phyloP scores from a whole-genome alignment of 306 rosid species.

The Acacia melanoxylon region DNA sequence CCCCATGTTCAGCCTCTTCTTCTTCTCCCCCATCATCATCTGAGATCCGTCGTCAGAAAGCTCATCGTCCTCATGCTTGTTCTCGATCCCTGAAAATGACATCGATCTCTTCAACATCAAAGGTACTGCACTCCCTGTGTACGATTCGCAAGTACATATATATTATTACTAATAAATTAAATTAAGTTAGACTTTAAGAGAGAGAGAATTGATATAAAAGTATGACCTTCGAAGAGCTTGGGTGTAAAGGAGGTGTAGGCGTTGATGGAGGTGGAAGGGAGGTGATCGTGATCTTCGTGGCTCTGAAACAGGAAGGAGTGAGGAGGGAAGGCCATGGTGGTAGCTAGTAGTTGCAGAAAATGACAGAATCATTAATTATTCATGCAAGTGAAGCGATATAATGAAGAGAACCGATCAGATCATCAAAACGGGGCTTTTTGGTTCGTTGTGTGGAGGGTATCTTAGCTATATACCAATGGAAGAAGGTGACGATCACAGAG shows the following conservation, averaged over 20 bases:
- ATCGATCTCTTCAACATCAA: constrained; percentile 81
- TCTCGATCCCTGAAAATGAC: constrained; percentile 83
- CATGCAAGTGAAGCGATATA: constrained; percentile 34
- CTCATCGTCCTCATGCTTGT: constrained; percentile 64
- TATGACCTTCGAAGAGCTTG: constrained; percentile 57
- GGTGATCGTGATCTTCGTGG: constrained; percentile 56
- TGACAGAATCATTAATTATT: constrained; percentile 23
- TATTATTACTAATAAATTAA: neutral
- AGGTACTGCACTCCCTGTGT: constrained; percentile 44
- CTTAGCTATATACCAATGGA: constrained; percentile 22
- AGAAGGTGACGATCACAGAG: constrained; percentile 36
- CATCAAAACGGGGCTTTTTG: neutral
- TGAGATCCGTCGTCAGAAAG: constrained; percentile 86
- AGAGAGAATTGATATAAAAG: neutral
- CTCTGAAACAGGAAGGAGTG: constrained; percentile 76
- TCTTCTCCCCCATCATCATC: constrained; percentile 72
- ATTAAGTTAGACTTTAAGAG: no score
- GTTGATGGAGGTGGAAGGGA: constrained; percentile 45
- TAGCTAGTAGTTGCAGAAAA: neutral
- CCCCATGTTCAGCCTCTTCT: constrained; percentile 75
- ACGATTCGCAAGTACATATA: neutral
- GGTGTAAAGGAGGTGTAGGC: constrained; percentile 52
- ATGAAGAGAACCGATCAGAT: neutral
- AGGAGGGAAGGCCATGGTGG: constrained; percentile 67
- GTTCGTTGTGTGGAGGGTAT: constrained; percentile 1